Evolutionary conservation across 495 filamentous ascomycete species (phyloP), one percentile per base, ranked within the genome.

Genomic region (Penicillium longicatenatum): DNA sequence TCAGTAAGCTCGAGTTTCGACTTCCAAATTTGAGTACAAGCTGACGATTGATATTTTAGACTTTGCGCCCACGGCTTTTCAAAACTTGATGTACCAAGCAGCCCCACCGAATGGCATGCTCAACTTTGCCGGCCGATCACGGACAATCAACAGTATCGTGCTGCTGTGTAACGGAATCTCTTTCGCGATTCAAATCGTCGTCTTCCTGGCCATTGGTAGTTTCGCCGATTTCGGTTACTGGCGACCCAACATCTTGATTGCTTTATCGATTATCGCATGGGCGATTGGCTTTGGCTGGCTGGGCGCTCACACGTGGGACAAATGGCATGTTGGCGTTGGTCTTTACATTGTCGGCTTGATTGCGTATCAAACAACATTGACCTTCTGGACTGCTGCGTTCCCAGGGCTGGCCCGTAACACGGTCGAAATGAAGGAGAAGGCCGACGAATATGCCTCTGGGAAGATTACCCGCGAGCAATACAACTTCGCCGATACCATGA

Each of bases 321-420:
- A 84, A 67, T 87, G 83, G 84, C 68, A 79, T 49, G 68, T 79
- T 50, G 85, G 75, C 2, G 73, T 81, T 1, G 85, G 79, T 10
- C 59, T 88, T 19, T 86, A 87, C 58, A 85, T 88, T 58, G 76
- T 87, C 31, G 84, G 84, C 10, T 59, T 87, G 50, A 86, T 87
- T 60, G 83, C 84, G 22, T 86, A 87, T 62, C 85, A 88, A 68
- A 86, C 84, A 0, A 84, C 82, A 2, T 71, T 88, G 50, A 87
- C 85, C 11, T 88, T 86, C 67, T 88, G 84, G 85, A 86, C 84
- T 2, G 83, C 85, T 0, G 83, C 85, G 1, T 88, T 88, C 58
- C 85, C 85, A 17, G 76, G 81, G 0, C 72, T 88, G 11, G 84
- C 84, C 8, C 68, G 85, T 16, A 86, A 87, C 54, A 84, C 84